Conservation (phyloP, 2,329 filamentous ascomycete species). For the Colletotrichum sp. region DNA sequence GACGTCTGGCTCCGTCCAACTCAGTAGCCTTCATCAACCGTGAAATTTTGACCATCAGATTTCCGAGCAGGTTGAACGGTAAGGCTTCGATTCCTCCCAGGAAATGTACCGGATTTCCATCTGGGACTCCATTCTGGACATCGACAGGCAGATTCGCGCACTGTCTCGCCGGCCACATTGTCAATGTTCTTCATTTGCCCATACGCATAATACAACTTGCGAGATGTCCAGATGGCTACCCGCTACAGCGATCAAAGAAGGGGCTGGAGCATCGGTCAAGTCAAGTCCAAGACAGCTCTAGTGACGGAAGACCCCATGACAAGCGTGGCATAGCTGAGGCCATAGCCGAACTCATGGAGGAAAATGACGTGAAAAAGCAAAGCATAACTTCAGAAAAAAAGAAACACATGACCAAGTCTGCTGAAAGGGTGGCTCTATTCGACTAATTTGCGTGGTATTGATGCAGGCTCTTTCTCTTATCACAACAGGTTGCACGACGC, state of each 20-base stretch:
- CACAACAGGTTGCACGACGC: not conserved
- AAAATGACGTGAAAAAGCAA: not conserved
- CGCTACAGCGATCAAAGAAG: not conserved
- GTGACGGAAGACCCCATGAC: not conserved
- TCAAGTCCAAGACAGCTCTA: not conserved
- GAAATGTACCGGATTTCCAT: not conserved
- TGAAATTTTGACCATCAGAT: not conserved
- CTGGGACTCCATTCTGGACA: not conserved
- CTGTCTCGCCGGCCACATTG: not conserved
- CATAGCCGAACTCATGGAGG: not conserved
- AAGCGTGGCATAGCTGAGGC: not conserved
- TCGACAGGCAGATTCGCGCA: not conserved
- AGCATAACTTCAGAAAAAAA: fast-evolving
- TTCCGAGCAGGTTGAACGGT: not conserved
- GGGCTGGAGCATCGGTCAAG: not conserved
- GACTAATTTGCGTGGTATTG: not conserved
- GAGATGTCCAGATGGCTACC: fast-evolving
- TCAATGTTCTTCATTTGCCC: not conserved
- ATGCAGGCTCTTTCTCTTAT: fast-evolving
- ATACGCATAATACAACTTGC: not conserved
- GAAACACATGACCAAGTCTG: not conserved
- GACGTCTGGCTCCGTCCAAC: not conserved
- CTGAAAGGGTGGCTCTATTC: fast-evolving
- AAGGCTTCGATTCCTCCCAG: not conserved
- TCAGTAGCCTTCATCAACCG: not conserved